Conservation (phyloP, 2,329 filamentous ascomycete species). For the Fusarium sp. region DNA sequence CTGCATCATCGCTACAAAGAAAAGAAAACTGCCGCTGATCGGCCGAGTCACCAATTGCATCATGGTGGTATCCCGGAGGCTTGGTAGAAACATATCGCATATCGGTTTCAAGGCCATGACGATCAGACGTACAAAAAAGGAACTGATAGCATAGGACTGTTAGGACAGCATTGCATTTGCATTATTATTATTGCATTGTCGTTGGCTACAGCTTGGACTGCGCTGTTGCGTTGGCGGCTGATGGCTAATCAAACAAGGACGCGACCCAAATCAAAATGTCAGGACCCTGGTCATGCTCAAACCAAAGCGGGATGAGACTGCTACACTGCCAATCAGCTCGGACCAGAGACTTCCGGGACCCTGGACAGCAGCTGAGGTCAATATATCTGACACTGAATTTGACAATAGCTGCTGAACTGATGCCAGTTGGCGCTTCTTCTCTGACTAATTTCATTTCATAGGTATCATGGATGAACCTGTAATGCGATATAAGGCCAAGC, state of each 20-base stretch:
- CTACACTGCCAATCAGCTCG: slow-evolving; percentile 22
- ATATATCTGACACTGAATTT: slow-evolving; percentile 12
- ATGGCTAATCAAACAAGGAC: slow-evolving; percentile 28
- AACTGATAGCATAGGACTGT: too few relatives aligned
- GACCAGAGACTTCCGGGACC: background rate
- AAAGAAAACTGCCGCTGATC: slow-evolving; percentile 20
- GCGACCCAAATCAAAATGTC: slow-evolving; percentile 22
- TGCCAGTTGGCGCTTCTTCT: background rate
- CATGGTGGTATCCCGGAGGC: slow-evolving; percentile 14
- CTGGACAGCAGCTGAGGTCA: background rate
- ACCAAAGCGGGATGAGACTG: slow-evolving; percentile 42
- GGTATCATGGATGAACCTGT: background rate
- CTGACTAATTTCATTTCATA: slow-evolving; percentile 1
- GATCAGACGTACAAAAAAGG: slow-evolving; percentile 9
- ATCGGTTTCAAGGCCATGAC: slow-evolving; percentile 23
- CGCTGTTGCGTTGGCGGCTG: slow-evolving; percentile 11
- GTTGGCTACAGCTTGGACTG: slow-evolving; percentile 5
- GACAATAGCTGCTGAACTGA: slow-evolving; percentile 3
- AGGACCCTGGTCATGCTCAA: slow-evolving; percentile 39
- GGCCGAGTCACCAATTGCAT: slow-evolving; percentile 18
- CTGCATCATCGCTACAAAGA: slow-evolving; percentile 10
- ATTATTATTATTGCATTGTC: slow-evolving; percentile 6
- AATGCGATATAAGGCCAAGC: background rate
- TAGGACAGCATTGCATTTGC: background rate
- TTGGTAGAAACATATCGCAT: slow-evolving; percentile 21